Conservation (phyloP, 108 stramenopile genomes). For the Seminavis robusta region DNA sequence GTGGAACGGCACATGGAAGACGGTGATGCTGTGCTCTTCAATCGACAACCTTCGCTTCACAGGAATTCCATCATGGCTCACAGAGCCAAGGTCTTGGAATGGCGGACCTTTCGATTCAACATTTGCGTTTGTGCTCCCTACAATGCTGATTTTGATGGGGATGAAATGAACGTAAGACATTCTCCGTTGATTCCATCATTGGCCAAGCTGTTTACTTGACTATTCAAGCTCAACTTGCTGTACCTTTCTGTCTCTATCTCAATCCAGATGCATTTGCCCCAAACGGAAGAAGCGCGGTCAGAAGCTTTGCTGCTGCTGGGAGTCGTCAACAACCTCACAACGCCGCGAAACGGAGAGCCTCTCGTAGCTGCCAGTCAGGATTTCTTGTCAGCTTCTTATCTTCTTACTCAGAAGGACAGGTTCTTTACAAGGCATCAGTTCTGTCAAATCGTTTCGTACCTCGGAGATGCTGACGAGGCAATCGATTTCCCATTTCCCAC, state of each 20-base stretch:
- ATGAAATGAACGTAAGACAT: slow-evolving; percentile 66
- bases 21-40: slow-evolving; percentile 97
- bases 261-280: slow-evolving; percentile 99
- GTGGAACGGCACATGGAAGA: slow-evolving; percentile 99
- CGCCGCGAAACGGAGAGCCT: slow-evolving; percentile 98
- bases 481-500: slow-evolving; percentile 92
- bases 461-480: slow-evolving; percentile 89
- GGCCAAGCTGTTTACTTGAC: too few species aligned
- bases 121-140: slow-evolving; percentile 98
- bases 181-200: too few species aligned
- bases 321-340: slow-evolving; percentile 92
- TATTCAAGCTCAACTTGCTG: too few species aligned
- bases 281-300: slow-evolving; percentile 98
- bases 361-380: slow-evolving; percentile 96
- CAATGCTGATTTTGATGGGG: slow-evolving; percentile 99
- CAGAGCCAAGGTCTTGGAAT: slow-evolving; percentile 90
- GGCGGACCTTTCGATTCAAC: slow-evolving; percentile 98
- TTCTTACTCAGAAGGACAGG: slow-evolving; percentile 92
- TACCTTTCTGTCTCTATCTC: too few species aligned
- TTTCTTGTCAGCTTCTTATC: slow-evolving; percentile 93
- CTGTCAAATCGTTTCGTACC: slow-evolving; percentile 83
- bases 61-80: slow-evolving; percentile 98
- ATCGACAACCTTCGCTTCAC: slow-evolving; percentile 99
- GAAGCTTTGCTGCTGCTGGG: slow-evolving; percentile 95
- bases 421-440: slow-evolving; percentile 91